phyloP scores from a whole-genome alignment of 1,284 basidiomycete genomes.

The Cryptococcus sp. region DNA sequence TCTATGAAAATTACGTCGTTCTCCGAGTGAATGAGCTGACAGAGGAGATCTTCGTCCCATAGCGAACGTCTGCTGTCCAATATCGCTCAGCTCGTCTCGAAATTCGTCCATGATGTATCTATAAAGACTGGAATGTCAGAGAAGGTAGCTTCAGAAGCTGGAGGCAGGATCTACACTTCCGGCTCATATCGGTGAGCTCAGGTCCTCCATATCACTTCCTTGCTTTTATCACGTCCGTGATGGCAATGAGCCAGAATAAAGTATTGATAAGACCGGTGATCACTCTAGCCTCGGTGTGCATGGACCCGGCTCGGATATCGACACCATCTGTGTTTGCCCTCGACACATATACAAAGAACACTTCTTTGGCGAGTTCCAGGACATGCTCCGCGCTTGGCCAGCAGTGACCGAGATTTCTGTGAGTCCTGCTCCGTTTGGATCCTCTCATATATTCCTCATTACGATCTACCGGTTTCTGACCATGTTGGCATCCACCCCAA shows the following conservation, averaged over 20 bases:
- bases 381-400: conserved; percentile 82
- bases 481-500: conserved; percentile 8
- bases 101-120: conserved; percentile 86
- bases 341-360: conserved; percentile 94
- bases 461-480: neutral
- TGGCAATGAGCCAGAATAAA: neutral
- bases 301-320: conserved; percentile 94
- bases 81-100: conserved; percentile 85
- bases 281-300: conserved; percentile 78
- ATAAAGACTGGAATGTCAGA: conserved; percentile 80
- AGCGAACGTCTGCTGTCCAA: conserved; percentile 93
- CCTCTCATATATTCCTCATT: conserved; percentile 23
- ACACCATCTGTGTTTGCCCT: conserved; percentile 97
- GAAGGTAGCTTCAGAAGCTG: conserved; percentile 77
- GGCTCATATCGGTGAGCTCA: conserved; percentile 75
- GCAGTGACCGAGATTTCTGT: conserved; percentile 89
- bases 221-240: neutral
- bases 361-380: conserved; percentile 90
- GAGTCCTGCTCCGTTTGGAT: conserved; percentile 47
- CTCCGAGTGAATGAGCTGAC: neutral
- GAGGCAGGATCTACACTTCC: conserved; percentile 98
- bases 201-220: neutral
- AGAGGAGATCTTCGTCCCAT: conserved; percentile 6
- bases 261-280: neutral
- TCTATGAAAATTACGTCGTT: too few species aligned